Evolutionary conservation across 768 basidiomycete species (phyloP), one percentile per base, ranked within the genome.

Genomic region (Mrakia blollopis): DNA sequence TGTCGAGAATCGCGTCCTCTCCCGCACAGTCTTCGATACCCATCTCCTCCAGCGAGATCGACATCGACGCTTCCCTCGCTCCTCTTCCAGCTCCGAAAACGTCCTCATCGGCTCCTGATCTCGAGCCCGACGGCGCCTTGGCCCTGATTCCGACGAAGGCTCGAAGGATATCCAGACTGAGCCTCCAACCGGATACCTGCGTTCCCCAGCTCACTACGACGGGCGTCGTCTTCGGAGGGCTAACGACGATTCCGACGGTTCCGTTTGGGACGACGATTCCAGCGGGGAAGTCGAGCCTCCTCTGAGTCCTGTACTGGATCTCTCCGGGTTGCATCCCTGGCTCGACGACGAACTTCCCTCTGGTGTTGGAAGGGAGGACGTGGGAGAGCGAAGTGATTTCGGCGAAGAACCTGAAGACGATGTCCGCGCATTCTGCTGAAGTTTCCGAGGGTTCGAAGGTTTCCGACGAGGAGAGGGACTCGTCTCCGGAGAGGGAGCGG

Each of bases 321-420:
- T 63, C 73, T 41, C 73, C 73, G 4, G 52, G 28, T 18, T 74
- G 57, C 21, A 74, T n/a, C 39, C 41, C 61, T 0, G 50, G 73
- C 60, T 62, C 60, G 30, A 60, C 63, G 30, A 67, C 60, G 39
- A 63, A 74, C 23, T 47, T 16, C 8, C 60, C 60, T 25, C 61
- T 30, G 0, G 73, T 60, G n/a, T 85, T 87, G 4, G 86, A 81
- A 0, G 91, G 89, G 13, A 94, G 86, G 73, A 91, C 86, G 78
- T 91, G 90, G 1, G 94, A 90, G 82, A 89, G 92, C 0, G 90
- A 89, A 0, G 90, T 85, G 28, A 96, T 87, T 41, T 86, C 85
- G 78, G 89, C 85, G 82, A 98, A 87, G 84, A 90, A 94, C 80
- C 90, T 87, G 82, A 90, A 93, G 16, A 92, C 91, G 79, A 89